phyloP scores from a whole-genome alignment of 1,284 basidiomycete species.

The Ganoderma sinense region DNA sequence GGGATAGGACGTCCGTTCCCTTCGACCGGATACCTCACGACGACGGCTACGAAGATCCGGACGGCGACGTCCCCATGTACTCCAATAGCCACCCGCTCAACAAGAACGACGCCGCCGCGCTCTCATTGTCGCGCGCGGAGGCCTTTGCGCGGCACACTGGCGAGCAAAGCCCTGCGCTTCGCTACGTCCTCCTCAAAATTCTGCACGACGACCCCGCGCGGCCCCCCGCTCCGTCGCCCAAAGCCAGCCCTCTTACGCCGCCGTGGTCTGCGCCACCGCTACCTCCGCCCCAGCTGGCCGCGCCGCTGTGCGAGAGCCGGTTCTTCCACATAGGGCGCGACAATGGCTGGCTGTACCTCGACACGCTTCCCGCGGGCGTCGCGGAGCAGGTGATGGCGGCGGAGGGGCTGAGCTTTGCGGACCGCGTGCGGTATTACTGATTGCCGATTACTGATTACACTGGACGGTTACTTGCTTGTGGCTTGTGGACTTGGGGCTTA shows the following conservation, averaged over 20 bases:
- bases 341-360: constrained; percentile 23
- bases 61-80: not conserved
- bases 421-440: constrained; percentile 22
- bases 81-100: not conserved
- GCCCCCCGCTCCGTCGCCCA: not conserved
- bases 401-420: constrained; percentile 20
- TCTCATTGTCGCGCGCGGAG: constrained; percentile 9
- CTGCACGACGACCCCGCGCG: constrained; percentile 13
- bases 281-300: not conserved
- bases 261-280: not conserved
- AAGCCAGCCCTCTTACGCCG: not conserved
- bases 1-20: constrained; percentile 27
- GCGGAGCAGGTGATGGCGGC: constrained; percentile 14
- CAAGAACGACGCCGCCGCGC: not conserved
- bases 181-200: constrained; percentile 22
- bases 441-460: not conserved
- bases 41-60: constrained; percentile 13
- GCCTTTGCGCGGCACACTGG: constrained; percentile 14
- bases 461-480: not conserved
- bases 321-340: constrained; percentile 25
- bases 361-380: constrained; percentile 13
- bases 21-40: constrained; percentile 21
- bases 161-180: constrained; percentile 17
- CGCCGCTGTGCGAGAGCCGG: constrained; percentile 14
- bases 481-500: not conserved